Percentiles rank a stretch among this genome's conserved stretches.
These are phyloP conservation scores for Chytridium lagenaria DNA, from an alignment of 371 early-diverging fungal species.

Conservation along the genomic window DNA sequence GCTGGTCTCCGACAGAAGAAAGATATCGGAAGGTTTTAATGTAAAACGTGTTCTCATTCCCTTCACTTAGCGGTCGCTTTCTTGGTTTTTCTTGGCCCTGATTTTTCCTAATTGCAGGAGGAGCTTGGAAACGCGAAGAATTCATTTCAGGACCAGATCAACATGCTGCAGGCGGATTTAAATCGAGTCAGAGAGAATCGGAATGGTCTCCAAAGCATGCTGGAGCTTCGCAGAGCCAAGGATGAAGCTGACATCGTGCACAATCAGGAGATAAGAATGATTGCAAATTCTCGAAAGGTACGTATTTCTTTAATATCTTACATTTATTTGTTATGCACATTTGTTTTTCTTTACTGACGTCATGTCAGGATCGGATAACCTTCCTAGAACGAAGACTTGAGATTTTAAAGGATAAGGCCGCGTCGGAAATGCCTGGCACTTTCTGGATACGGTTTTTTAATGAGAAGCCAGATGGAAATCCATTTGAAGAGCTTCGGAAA, in stretches of 20 bases:
- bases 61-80: too few species aligned
- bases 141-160: constrained; percentile 69
- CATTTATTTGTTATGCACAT: constrained; percentile 16
- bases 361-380: constrained; percentile 64
- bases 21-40: constrained; percentile 60
- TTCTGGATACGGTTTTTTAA: constrained; percentile 74
- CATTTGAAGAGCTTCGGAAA: constrained; percentile 61
- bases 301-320: constrained; percentile 4
- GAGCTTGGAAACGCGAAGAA: constrained; percentile 60
- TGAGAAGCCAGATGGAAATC: constrained; percentile 51
- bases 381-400: constrained; percentile 69
- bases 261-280: constrained; percentile 65
- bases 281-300: constrained; percentile 72
- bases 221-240: constrained; percentile 74
- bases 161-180: constrained; percentile 75
- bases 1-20: constrained; percentile 70
- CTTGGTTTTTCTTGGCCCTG: too few species aligned
- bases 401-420: constrained; percentile 69
- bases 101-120: constrained; percentile 59
- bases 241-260: constrained; percentile 69
- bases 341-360: not conserved
- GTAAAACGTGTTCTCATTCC: too few species aligned
- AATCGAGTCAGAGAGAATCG: constrained; percentile 78
- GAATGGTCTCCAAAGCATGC: constrained; percentile 73
- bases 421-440: constrained; percentile 67